A percentile compares a stretch with the other conserved stretches of the same genome.
phyloP scores from a whole-genome alignment of 805 yeast species.

The Wickerhamomyces chambardii region DNA sequence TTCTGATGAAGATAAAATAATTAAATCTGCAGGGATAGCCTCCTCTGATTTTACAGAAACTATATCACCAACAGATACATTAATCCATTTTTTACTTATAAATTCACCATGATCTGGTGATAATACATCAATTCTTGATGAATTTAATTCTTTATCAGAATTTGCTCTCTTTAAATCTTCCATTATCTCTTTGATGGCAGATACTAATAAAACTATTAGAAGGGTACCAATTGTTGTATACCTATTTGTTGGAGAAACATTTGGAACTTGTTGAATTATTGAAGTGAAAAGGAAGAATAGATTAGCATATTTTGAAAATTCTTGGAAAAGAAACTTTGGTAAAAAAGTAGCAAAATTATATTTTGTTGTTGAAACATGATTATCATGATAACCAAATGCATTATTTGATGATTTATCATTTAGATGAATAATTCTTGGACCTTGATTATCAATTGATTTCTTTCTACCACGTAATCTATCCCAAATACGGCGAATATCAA shows the following conservation, averaged over 20 bases:
- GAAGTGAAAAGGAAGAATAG: constrained; percentile 90
- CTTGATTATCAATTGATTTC: constrained; percentile 11
- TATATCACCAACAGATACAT: constrained; percentile 86
- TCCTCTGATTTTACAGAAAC: constrained; percentile 80
- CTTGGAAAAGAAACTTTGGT: constrained; percentile 93
- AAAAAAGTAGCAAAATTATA: constrained; percentile 88
- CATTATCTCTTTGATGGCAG: constrained; percentile 84
- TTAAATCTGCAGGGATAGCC: constrained; percentile 88
- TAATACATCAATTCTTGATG: constrained; percentile 63
- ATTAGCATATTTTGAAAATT: constrained; percentile 95
- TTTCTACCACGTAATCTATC: constrained; percentile 24
- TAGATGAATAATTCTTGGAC: constrained; percentile 59
- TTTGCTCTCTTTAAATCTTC: constrained; percentile 85
- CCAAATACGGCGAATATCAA: constrained; percentile 28
- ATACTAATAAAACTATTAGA: constrained; percentile 73
- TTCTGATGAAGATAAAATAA: constrained; percentile 83
- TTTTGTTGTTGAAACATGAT: constrained; percentile 91
- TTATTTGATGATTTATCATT: constrained; percentile 53
- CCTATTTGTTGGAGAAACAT: constrained; percentile 92
- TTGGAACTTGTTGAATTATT: constrained; percentile 92
- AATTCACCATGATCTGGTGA: constrained; percentile 50
- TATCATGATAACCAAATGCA: constrained; percentile 54
- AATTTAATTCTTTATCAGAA: constrained; percentile 86
- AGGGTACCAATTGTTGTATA: constrained; percentile 93
- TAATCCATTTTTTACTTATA: constrained; percentile 67